A percentile compares a stretch with the other conserved stretches of the same genome.
phyloP scores from a whole-genome alignment of 768 basidiomycete species.

The Psilocybe sp. region DNA sequence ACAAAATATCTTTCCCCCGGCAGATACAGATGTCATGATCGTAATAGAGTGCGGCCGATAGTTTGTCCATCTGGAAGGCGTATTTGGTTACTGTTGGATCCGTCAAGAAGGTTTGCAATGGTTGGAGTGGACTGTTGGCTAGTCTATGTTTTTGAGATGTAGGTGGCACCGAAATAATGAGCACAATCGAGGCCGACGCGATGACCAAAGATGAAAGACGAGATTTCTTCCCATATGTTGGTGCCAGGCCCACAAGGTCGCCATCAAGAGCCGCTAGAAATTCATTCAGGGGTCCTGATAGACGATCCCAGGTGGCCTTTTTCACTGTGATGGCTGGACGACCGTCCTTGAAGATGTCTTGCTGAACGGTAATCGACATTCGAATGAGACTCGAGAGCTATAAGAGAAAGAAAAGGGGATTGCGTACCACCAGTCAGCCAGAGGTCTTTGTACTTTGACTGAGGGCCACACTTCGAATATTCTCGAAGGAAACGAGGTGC shows the following conservation, averaged over 20 bases:
- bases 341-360: constrained; percentile 28
- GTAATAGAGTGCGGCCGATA: constrained; percentile 34
- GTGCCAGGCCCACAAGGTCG: constrained; percentile 38
- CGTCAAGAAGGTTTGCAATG: constrained; percentile 31
- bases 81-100: constrained; percentile 26
- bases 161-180: constrained; percentile 26
- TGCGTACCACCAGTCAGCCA: no score
- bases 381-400: not conserved
- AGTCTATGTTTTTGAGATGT: constrained; percentile 16
- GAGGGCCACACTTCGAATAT: no score
- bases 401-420: no score
- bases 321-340: constrained; percentile 25
- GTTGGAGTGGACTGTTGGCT: constrained; percentile 2
- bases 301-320: constrained; percentile 19
- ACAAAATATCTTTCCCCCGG: constrained; percentile 40
- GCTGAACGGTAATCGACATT: constrained; percentile 21
- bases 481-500: no score
- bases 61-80: constrained; percentile 45
- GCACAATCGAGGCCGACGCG: constrained; percentile 28
- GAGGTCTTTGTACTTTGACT: no score
- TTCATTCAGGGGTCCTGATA: constrained; percentile 16
- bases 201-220: constrained; percentile 37
- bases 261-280: constrained; percentile 26
- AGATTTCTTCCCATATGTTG: constrained; percentile 34
- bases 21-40: constrained; percentile 35